Base-by-base conservation (phyloP, 2,329 filamentous ascomycete genomes). In the Fusarium piperis region DNA sequence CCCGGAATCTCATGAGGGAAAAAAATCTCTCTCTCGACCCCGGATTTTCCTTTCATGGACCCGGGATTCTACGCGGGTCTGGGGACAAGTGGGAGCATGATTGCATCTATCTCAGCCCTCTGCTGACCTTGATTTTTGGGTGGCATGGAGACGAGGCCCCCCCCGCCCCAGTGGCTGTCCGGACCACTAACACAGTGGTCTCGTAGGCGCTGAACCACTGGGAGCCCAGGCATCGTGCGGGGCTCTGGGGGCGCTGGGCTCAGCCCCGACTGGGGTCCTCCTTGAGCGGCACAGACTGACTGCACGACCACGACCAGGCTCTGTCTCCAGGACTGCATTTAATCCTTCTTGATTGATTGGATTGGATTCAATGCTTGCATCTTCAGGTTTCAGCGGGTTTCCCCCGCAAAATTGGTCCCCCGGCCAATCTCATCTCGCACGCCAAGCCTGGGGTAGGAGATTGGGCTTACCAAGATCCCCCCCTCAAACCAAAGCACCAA, bases 41-140 rank as follows among this genome's bases (percentile, higher is more conserved):
- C 51, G 59, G 32, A 36, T 41, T 70, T 59, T 64, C 62, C 67
- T 70, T 48, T 28, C 26, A 18, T 62, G 52, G 61, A 30, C 53
- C 72, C 66, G 69, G 65, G 59, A 67, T 36, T 67, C 59, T 63
- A 72, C 69, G 62, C n/a, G 70, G 69, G 41, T 44, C 32, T 56
- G 67, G 64, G 51, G 46, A 35, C 26, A 66, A 63, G 38, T 72
- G 68, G 69, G 55, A 70, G 68, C 64, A 71, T 69, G 26, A 48
- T 28, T 64, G 63, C 55, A 55, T 38, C 53, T 46, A 38, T 48
- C 44, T 48, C 23, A 28, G 44, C 41, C 39, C 18, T 44, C 44
- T 48, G 44, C 44, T 48, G 44, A 48, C 23, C 44, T 12, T 39
- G 36, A 6, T 39, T 20, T 39, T 20, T 44, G 39, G 26, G 39